Percentiles rank a stretch among this genome's conserved stretches.
Conservation (phyloP, 768 basidiomycete species). For the Boletus sp. region DNA sequence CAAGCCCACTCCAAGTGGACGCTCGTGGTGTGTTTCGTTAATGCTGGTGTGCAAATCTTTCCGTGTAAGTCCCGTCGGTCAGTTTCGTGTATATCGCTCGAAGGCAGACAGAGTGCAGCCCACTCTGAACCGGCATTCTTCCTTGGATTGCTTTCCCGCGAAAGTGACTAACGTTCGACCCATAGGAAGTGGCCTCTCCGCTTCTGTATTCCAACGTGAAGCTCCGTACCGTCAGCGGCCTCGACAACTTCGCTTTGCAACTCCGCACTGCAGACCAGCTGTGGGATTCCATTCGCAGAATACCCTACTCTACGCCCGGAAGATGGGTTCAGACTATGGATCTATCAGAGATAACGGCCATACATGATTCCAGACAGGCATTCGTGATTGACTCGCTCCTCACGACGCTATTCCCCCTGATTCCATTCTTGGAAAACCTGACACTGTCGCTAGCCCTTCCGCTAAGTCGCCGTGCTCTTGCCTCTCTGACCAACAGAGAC, state of each 20-base stretch:
- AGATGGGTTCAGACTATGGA: conserved; percentile 81
- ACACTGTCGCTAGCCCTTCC: conserved; percentile 53
- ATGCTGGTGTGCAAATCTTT: conserved; percentile 40
- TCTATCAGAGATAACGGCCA: conserved; percentile 51
- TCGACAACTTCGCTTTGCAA: conserved; percentile 57
- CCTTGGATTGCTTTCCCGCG: background rate
- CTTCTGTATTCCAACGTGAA: conserved; percentile 58
- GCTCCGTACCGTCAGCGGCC: conserved; percentile 39
- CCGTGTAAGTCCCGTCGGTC: conserved; percentile 31
- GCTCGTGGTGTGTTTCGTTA: conserved; percentile 25
- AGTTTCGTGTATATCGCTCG: background rate
- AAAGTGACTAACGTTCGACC: conserved; percentile 13
- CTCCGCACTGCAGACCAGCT: conserved; percentile 63
- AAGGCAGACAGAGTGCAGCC: background rate
- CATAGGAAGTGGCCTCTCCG: conserved; percentile 63
- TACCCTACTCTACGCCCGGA: conserved; percentile 83
- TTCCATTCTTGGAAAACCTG: conserved; percentile 59
- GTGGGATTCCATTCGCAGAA: conserved; percentile 88
- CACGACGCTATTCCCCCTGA: conserved; percentile 58
- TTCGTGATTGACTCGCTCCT: conserved; percentile 61
- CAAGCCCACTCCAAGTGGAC: conserved; percentile 2
- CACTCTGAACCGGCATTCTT: background rate
- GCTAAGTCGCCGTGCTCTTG: conserved; percentile 58
- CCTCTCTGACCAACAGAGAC: conserved; percentile 50
- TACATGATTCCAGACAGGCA: conserved; percentile 42